Percentiles rank a stretch among this genome's conserved stretches.
Conservation (phyloP, 257 asterid species). For the Ballota nigra region DNA sequence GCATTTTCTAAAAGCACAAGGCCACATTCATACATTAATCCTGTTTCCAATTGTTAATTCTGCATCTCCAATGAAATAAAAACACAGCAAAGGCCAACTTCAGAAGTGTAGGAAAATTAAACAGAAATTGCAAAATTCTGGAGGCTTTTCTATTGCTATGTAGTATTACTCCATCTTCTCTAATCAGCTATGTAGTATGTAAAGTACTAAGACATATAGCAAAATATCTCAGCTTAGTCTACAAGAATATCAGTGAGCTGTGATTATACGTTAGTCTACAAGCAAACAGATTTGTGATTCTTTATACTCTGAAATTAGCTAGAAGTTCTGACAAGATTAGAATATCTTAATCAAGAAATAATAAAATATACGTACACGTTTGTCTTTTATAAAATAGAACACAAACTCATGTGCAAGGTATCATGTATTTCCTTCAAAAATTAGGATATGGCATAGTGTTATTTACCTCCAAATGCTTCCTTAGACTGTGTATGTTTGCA, state of each 20-base stretch:
- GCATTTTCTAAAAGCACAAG: neutral
- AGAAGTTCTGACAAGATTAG: too few species aligned
- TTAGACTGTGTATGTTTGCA: too few species aligned
- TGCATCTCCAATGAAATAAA: constrained; percentile 7
- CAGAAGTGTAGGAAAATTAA: neutral
- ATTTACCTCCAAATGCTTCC: too few species aligned
- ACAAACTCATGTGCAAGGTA: too few species aligned
- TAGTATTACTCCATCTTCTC: too few species aligned
- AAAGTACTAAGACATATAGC: neutral
- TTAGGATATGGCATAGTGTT: too few species aligned
- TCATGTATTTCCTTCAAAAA: too few species aligned
- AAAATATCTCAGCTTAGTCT: neutral
- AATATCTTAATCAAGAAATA: neutral
- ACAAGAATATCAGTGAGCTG: neutral
- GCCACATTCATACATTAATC: neutral
- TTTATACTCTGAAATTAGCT: neutral
- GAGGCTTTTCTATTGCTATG: too few species aligned
- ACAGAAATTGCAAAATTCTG: constrained; percentile 1
- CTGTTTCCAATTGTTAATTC: neutral
- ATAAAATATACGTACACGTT: too few species aligned
- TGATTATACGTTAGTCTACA: neutral
- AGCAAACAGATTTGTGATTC: neutral
- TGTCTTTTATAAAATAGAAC: too few species aligned
- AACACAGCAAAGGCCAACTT: neutral
- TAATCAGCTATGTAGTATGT: too few species aligned